These are phyloP conservation scores for Brasilioporus rufonigricans DNA, from an alignment of 768 basidiomycete genomes.

Conservation along the genomic window DNA sequence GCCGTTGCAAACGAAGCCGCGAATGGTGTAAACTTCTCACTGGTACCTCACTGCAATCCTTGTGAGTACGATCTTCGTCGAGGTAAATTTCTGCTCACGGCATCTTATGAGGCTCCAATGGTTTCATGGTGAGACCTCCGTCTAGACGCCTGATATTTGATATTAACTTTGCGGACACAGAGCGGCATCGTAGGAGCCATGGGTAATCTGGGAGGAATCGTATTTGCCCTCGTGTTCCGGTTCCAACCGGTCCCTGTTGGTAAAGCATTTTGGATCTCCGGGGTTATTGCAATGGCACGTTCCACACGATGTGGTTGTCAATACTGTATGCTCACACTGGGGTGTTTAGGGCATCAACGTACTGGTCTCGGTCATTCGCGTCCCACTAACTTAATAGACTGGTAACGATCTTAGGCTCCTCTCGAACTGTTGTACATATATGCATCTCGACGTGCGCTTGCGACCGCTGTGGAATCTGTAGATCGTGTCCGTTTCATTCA, in stretches of 20 bases:
- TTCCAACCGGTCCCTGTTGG: slow-evolving; percentile 3
- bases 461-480: neutral
- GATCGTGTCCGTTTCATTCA: neutral
- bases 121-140: slow-evolving; percentile 27
- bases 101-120: slow-evolving; percentile 2
- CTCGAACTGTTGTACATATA: neutral
- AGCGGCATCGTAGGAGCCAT: slow-evolving; percentile 40
- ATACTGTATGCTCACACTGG: neutral
- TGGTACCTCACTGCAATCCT: slow-evolving; percentile 7
- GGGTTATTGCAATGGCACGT: slow-evolving; percentile 38
- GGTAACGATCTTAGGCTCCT: too few relatives aligned
- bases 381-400: slow-evolving; percentile 4
- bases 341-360: slow-evolving; percentile 3
- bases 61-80: neutral
- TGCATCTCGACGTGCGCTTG: neutral
- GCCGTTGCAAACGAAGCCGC: neutral
- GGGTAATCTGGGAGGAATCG: slow-evolving; percentile 45
- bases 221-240: slow-evolving; percentile 41
- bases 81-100: neutral
- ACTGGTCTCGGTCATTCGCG: slow-evolving; percentile 6
- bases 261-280: slow-evolving; percentile 42
- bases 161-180: neutral
- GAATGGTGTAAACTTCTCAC: neutral
- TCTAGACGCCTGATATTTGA: neutral
- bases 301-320: too few relatives aligned